Evolutionary conservation across 306 rosid genomes (phyloP).

Genomic region (Vigna trinervia): DNA sequence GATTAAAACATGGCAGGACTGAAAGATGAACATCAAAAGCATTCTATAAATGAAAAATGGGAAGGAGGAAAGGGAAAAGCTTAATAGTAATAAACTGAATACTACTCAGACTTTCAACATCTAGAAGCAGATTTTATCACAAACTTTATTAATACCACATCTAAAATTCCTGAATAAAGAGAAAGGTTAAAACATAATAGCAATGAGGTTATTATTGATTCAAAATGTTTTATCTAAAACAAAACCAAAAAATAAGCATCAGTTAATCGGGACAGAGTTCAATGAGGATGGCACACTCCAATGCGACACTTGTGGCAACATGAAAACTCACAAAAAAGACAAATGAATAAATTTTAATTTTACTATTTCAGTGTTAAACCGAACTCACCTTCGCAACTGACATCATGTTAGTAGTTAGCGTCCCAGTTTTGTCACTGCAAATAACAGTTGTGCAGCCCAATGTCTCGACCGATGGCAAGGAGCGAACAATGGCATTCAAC

Average conservation of each 20-base stretch:
- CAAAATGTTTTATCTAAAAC: conserved; percentile 16
- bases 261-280: conserved; percentile 13
- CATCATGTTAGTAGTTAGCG: conserved; percentile 98
- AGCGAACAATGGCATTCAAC: conserved; percentile 93
- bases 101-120: conserved; percentile 19
- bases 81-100: conserved; percentile 17
- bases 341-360: background rate
- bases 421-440: conserved; percentile 99
- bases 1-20: conserved; percentile 21
- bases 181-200: background rate
- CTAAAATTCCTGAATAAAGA: conserved; percentile 13
- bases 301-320: background rate
- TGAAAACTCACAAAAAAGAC: conserved; percentile 28
- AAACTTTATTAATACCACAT: background rate
- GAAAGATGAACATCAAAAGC: conserved; percentile 2
- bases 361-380: conserved; percentile 19
- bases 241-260: background rate
- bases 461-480: conserved; percentile 95
- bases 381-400: conserved; percentile 82
- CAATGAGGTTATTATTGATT: conserved; percentile 2
- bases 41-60: background rate
- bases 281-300: conserved; percentile 25
- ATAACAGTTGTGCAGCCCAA: conserved; percentile 98
- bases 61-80: background rate
- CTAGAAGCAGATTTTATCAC: conserved; percentile 21